A percentile compares a stretch with the other conserved stretches of the same genome.
phyloP scores from a whole-genome alignment of 352 stramenopile species.

The Globisporangium barbulae region DNA sequence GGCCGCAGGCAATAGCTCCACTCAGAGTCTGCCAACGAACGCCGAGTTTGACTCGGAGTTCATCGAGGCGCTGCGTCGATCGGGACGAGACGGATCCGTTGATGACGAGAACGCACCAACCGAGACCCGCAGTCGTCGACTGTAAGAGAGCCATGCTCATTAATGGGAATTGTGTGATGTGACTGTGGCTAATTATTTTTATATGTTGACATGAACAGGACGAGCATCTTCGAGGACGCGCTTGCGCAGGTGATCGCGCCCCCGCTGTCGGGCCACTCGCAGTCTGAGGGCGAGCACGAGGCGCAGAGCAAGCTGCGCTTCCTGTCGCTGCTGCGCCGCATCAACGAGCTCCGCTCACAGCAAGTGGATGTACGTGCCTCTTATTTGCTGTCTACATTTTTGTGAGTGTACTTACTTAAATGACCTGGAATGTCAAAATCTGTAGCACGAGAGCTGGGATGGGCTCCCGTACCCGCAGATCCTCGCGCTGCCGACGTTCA shows the following conservation, averaged over 20 bases:
- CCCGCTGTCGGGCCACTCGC: conserved; percentile 22
- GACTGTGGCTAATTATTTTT: neutral
- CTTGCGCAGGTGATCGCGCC: conserved; percentile 21
- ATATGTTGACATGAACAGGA: conserved; percentile 1
- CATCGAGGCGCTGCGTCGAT: conserved; percentile 50
- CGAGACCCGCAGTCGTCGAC: conserved; percentile 6
- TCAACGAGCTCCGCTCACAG: conserved; percentile 83
- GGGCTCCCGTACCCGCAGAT: conserved; percentile 83
- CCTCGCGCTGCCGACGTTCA: conserved; percentile 73
- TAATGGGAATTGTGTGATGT: neutral
- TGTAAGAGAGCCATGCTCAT: neutral
- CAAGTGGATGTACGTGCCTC: conserved; percentile 52
- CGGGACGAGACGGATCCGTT: neutral
- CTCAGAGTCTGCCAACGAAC: conserved; percentile 23
- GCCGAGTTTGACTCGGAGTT: conserved; percentile 63
- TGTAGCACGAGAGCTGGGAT: conserved; percentile 63
- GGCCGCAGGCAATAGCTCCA: conserved; percentile 32
- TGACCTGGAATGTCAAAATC: neutral
- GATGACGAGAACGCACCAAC: neutral
- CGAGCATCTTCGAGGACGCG: conserved; percentile 17
- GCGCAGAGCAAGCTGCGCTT: conserved; percentile 62
- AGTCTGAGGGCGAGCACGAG: conserved; percentile 27
- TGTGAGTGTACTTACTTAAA: neutral
- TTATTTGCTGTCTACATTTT: neutral
- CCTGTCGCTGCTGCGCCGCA: conserved; percentile 68